Percentiles rank a stretch among this genome's conserved stretches.
phyloP scores from a whole-genome alignment of 2,329 filamentous ascomycete genomes.

The Calycina herbarum region DNA sequence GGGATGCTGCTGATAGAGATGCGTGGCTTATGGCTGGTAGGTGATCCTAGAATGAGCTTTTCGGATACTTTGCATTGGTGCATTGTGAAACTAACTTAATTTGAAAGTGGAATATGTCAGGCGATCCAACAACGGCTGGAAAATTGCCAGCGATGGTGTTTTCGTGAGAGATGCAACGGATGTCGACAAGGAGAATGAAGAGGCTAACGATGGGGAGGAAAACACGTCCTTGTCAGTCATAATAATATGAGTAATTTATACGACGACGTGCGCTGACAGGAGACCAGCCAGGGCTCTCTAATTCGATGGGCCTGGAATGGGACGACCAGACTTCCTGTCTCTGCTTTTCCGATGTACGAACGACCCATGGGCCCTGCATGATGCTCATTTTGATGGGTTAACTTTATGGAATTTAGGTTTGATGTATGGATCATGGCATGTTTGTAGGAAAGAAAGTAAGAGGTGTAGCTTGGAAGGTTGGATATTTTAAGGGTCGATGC shows the following conservation, averaged over 20 bases:
- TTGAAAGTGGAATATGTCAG: conserved; percentile 41
- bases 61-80: neutral
- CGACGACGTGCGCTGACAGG: conserved; percentile 18
- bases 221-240: conserved; percentile 33
- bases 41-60: neutral
- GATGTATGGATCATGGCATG: neutral
- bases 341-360: conserved; percentile 27
- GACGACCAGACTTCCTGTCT: conserved; percentile 30
- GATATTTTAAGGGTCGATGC: too few relatives aligned
- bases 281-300: conserved; percentile 26
- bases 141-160: conserved; percentile 46
- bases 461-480: neutral
- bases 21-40: conserved; percentile 46
- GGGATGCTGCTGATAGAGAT: conserved; percentile 47
- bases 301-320: conserved; percentile 35
- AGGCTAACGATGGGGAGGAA: conserved; percentile 13
- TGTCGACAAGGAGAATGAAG: conserved; percentile 10
- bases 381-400: neutral
- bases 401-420: neutral
- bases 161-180: conserved; percentile 40
- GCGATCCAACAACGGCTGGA: conserved; percentile 44
- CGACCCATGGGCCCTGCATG: conserved; percentile 9
- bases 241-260: conserved; percentile 13
- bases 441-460: neutral
- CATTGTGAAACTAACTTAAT: conserved; percentile 4